phyloP scores from a whole-genome alignment of 495 filamentous ascomycete genomes.

The Monascus purpureus region DNA sequence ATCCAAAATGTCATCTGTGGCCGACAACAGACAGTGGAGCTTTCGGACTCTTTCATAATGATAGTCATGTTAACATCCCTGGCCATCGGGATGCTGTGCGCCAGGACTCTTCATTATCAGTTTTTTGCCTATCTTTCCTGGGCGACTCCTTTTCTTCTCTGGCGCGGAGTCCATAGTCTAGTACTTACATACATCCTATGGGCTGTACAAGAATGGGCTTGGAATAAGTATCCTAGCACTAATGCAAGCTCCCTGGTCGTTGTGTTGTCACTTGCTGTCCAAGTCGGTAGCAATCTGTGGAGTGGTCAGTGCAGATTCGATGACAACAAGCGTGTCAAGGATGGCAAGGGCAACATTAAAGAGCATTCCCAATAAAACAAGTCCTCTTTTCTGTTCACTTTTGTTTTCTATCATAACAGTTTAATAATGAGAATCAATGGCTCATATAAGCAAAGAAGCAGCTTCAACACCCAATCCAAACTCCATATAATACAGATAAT shows the following conservation, averaged over 20 bases:
- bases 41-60: conserved; percentile 65
- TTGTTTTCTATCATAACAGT: background rate
- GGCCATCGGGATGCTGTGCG: conserved; percentile 76
- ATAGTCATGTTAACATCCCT: conserved; percentile 68
- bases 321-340: conserved; percentile 6
- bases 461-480: background rate
- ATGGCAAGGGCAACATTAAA: conserved; percentile 5
- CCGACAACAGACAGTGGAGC: conserved; percentile 34
- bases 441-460: background rate
- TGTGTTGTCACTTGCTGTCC: conserved; percentile 51
- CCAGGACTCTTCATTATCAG: conserved; percentile 87
- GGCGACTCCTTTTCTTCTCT: conserved; percentile 83
- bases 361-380: conserved; percentile 9
- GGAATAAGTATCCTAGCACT: conserved; percentile 95
- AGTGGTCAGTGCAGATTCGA: conserved; percentile 12
- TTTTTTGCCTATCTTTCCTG: conserved; percentile 91
- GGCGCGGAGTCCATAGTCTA: conserved; percentile 65
- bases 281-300: conserved; percentile 36
- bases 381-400: background rate
- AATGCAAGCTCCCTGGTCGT: conserved; percentile 62
- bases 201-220: conserved; percentile 86
- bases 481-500: too few species aligned
- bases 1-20: conserved; percentile 39
- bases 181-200: conserved; percentile 57
- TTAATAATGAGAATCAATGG: background rate